Base-by-base conservation (phyloP, 345 rosid genomes). In the Psidium guajava region DNA sequence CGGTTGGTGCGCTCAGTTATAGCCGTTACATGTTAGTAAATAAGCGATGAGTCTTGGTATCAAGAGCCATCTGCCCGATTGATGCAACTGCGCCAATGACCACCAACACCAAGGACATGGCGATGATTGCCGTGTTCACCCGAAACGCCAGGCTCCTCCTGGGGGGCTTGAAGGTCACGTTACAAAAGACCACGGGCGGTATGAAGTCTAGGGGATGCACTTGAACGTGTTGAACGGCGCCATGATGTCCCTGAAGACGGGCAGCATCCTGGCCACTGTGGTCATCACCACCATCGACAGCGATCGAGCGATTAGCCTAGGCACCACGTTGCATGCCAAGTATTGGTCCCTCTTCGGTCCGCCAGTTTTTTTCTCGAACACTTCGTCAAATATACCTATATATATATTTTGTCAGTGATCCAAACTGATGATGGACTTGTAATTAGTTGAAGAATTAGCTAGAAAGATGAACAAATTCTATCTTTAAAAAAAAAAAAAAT, bases 161-260 rank as follows among this genome's bases (percentile, higher is more conserved):
- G 3, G 93, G 83, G 81, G 95, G 95, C 89, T 89, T 90, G 82
- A 93, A 89, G 25, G 93, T 87, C 36, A 85, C 83, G 42, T 91
- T 91, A 86, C 91, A 92, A 51, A 92, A 85, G 27, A 92, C 86
- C 89, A 90, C 86, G 1, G 94, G 94, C 61, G 92, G 47, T 58
- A 90, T 88, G 74, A 91, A 90, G 84, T 93, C 93, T 2, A 93
- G 9, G 21, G 95, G 5, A 91, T 89, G 89, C 87, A 86, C 3
- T 93, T 92, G 28, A 91, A 91, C 54, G 92, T 91, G 8, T 93
- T 93, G 18, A 93, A 77, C 59, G 91, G 51, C 6, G 92, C 92
- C 90, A 89, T 82, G 85, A 92, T 88, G 84, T 92, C 95, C 56
- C 92, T 92, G 47, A 93, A 92, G 89, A 93, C 92, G 16, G 95